Evolutionary conservation across 2,329 filamentous ascomycete genomes (phyloP), one percentile per base, ranked within the genome.

Genomic region (Cladosporium sp.): DNA sequence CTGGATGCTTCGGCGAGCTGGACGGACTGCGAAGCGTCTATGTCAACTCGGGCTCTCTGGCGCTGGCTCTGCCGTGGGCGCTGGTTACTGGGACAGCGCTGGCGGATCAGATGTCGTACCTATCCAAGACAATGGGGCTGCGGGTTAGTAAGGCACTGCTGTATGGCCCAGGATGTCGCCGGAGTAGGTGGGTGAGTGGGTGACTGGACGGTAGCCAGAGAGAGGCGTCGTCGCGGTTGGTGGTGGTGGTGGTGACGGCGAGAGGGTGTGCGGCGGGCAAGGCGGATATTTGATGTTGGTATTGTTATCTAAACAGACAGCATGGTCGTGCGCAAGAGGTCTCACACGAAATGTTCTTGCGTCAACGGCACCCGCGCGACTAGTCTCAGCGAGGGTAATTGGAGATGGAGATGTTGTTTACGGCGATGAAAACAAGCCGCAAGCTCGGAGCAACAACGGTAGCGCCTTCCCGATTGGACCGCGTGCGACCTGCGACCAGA

Each of bases 301-400:
- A 31, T 63, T 63, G 61, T 63, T 63, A 56, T 63, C 61, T 62
- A 63, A 63, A 63, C 61, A 63, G 61, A 63, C 61, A 55, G 55
- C 61, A 63, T 63, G 61, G 50, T 63, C 61, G 49, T 63, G 61
- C 61, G 61, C 61, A 46, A 63, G 61, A 63, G 61, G 61, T 63
- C 61, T 63, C 61, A 63, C 50, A 56, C 49, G 50, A 53, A 63
- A 52, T 62, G 61, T 18, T 40, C 61, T 56, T 52, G 61, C 50
- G 37, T 63, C 31, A 56, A 55, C 61, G 61, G 61, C 50, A 29
- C 61, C n/a, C 33, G 61, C 61, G 61, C 61, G 50, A 56, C 61
- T 63, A 63, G 61, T 63, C 50, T 63, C 61, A 56, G 29, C 33
- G 50, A 44, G 23, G 23, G 61, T 56, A 56, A 63, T 63, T 63